Conservation (phyloP, 768 basidiomycete genomes). For the Inosperma sp. region DNA sequence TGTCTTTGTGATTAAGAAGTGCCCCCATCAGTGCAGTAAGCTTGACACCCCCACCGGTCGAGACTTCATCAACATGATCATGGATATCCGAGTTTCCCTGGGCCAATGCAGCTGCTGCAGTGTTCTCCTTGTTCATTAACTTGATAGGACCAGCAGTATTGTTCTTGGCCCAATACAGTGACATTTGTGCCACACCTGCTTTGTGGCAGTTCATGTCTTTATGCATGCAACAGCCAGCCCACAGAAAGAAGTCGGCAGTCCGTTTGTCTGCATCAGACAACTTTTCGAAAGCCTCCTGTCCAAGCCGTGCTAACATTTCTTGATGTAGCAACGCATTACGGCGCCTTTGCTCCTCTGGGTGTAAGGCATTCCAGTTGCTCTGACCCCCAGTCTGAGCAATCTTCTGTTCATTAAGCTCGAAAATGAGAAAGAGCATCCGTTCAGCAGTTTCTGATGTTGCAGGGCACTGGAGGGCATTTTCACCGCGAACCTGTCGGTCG, state of each 20-base stretch:
- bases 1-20: constrained; percentile 33
- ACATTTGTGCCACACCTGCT: constrained; percentile 6
- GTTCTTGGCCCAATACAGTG: constrained; percentile 1
- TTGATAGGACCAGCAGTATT: constrained; percentile 14
- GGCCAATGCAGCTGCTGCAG: constrained; percentile 17
- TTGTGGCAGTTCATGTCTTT: constrained; percentile 8
- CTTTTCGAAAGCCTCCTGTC: background rate
- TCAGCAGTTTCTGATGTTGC: background rate
- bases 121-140: constrained; percentile 24
- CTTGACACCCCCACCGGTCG: constrained; percentile 28
- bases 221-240: no score
- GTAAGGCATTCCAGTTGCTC: background rate
- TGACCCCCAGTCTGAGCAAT: background rate
- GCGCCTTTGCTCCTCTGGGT: background rate
- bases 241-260: constrained; percentile 2
- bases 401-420: background rate
- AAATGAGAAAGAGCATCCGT: no score
- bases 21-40: constrained; percentile 25
- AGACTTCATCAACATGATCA: constrained; percentile 15
- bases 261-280: background rate
- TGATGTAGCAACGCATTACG: constrained; percentile 3
- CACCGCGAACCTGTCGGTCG: background rate
- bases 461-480: background rate
- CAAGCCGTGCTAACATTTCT: background rate
- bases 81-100: constrained; percentile 10